Conservation (phyloP, 2,329 filamentous ascomycete genomes). For the Emmonsia crescens region DNA sequence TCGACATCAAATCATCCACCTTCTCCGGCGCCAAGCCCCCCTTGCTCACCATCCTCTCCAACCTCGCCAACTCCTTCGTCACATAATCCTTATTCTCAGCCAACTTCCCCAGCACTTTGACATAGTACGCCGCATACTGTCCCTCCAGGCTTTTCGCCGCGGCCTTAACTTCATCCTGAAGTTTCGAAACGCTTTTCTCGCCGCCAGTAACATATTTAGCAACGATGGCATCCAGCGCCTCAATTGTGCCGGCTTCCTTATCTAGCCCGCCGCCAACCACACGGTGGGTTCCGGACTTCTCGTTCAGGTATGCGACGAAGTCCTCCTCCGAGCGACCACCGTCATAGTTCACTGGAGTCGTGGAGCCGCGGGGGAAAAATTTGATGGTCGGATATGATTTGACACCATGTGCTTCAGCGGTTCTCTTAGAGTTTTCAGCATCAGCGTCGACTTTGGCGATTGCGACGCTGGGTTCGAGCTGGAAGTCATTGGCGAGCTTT, state of each 20-base stretch:
- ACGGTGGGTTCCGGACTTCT: conserved; percentile 79
- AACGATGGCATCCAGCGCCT: conserved; percentile 64
- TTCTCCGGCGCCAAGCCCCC: conserved; percentile 76
- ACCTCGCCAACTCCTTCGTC: conserved; percentile 71
- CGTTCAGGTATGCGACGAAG: conserved; percentile 73
- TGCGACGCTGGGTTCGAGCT: conserved; percentile 63
- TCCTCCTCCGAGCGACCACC: conserved; percentile 67
- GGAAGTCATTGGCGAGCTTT: conserved; percentile 69
- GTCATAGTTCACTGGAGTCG: conserved; percentile 58
- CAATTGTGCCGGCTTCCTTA: conserved; percentile 68
- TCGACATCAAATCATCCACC: conserved; percentile 73
- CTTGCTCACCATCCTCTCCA: conserved; percentile 73
- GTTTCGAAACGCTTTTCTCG: conserved; percentile 53
- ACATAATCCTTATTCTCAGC: conserved; percentile 66
- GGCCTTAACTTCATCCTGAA: conserved; percentile 61
- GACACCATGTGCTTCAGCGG: conserved; percentile 65
- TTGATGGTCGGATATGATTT: conserved; percentile 93
- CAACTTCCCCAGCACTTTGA: conserved; percentile 81
- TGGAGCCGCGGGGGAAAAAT: conserved; percentile 83
- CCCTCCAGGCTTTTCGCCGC: conserved; percentile 56
- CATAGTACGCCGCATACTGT: conserved; percentile 88
- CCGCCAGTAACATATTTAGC: conserved; percentile 48
- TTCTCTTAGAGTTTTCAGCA: conserved; percentile 69
- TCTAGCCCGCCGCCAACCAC: conserved; percentile 69
- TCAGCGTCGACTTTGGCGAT: conserved; percentile 96